phyloP scores from a whole-genome alignment of 164 flowering plant genomes.

The Santalum album region DNA sequence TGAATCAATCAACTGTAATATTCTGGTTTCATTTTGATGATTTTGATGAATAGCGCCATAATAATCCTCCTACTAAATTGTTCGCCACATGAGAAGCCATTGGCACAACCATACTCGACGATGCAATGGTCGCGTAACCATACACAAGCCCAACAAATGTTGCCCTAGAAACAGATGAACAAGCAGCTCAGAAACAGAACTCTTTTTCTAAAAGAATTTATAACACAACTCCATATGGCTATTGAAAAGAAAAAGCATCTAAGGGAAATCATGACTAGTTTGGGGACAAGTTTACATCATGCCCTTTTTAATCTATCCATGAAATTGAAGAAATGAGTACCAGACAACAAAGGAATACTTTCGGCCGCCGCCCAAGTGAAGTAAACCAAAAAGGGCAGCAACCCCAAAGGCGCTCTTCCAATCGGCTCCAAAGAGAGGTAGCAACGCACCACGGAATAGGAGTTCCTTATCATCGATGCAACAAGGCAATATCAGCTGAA shows the following conservation, averaged over 20 bases:
- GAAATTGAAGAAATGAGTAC: constrained; percentile 35
- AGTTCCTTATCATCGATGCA: constrained; percentile 43
- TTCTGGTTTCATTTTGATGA: constrained; percentile 11
- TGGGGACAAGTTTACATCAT: no score
- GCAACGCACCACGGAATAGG: constrained; percentile 81
- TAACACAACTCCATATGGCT: no score
- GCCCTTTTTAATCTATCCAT: no score
- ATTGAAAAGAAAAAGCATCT: no score
- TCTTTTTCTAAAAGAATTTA: neutral
- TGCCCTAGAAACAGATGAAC: constrained; percentile 53
- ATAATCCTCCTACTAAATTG: constrained; percentile 68
- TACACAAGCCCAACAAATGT: constrained; percentile 71
- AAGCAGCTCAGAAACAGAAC: neutral
- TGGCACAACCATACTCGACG: constrained; percentile 70
- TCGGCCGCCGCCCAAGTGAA: constrained; percentile 82
- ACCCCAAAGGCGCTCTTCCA: constrained; percentile 48
- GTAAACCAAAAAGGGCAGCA: constrained; percentile 60
- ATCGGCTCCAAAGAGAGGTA: constrained; percentile 64
- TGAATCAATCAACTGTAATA: no score
- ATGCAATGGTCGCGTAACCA: constrained; percentile 54
- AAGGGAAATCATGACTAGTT: no score
- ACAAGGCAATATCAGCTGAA: neutral
- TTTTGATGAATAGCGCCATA: constrained; percentile 54
- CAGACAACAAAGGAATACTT: constrained; percentile 75
- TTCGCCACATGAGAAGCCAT: constrained; percentile 83